Evolutionary conservation across 805 yeast genomes (phyloP).

Genomic region (Candida dendrica): DNA sequence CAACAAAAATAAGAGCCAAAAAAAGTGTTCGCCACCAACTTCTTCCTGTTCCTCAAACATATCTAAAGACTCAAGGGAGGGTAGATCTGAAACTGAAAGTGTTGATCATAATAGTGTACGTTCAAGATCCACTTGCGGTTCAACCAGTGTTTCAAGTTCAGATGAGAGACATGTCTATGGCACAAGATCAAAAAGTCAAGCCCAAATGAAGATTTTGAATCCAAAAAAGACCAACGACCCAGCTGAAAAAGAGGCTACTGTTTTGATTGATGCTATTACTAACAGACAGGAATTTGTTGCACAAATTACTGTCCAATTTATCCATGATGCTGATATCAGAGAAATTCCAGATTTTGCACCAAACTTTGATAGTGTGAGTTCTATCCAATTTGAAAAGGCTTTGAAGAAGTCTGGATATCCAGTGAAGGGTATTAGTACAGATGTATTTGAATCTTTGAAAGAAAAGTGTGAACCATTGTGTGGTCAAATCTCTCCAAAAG

Average conservation of each 20-base stretch:
- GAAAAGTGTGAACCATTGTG: neutral
- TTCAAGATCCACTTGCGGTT: neutral
- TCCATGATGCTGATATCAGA: conserved; percentile 10
- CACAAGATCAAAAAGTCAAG: conserved; percentile 10
- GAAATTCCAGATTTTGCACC: conserved; percentile 16
- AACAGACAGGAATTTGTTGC: conserved; percentile 6
- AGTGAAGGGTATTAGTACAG: conserved; percentile 3
- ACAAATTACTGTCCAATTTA: conserved; percentile 10
- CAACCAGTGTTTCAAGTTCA: neutral
- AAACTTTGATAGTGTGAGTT: conserved; percentile 5
- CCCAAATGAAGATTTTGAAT: neutral
- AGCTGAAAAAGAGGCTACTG: too few species aligned
- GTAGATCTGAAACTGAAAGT: too few species aligned
- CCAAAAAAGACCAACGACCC: neutral
- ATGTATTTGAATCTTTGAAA: neutral
- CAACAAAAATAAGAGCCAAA: neutral
- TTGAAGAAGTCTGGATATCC: conserved; percentile 9
- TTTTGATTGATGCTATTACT: too few species aligned
- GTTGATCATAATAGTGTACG: too few species aligned
- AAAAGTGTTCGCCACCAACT: neutral
- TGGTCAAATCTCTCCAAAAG: conserved; percentile 6
- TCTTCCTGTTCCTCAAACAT: too few species aligned
- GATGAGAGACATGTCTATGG: conserved; percentile 4
- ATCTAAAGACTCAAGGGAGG: too few species aligned
- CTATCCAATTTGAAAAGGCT: conserved; percentile 4